These are phyloP conservation scores for Aspergillus piperis DNA, from an alignment of 2,329 filamentous ascomycete genomes.

Conservation along the genomic window DNA sequence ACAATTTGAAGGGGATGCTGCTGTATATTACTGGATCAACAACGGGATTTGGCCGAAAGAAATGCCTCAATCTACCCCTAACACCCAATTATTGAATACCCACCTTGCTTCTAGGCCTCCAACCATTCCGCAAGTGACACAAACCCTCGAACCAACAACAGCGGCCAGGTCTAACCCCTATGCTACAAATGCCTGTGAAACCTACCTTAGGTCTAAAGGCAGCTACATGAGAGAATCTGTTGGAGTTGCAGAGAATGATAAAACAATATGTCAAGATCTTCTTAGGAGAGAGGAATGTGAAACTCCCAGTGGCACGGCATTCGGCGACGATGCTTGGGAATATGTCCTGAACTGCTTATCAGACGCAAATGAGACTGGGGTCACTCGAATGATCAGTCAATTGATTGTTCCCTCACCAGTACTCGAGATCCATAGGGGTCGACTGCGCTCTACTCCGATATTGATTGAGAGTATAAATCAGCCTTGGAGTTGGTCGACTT, in stretches of 20 bases:
- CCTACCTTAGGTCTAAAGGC: too few species aligned
- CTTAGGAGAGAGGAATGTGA: background rate
- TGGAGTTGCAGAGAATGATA: background rate
- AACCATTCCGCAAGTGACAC: too few species aligned
- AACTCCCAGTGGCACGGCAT: background rate
- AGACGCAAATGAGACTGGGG: background rate
- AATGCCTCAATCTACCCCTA: too few species aligned
- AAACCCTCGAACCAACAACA: too few species aligned
- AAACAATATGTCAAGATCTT: background rate
- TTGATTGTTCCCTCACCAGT: background rate
- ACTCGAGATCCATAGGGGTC: background rate
- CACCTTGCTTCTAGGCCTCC: too few species aligned
- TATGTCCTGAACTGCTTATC: background rate
- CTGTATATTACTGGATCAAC: too few species aligned
- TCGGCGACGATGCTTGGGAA: fast-evolving
- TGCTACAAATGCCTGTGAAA: too few species aligned
- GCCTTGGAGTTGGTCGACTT: background rate
- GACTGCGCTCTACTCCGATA: background rate
- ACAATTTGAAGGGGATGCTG: too few species aligned
- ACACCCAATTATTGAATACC: too few species aligned
- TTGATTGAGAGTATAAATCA: background rate
- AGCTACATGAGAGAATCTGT: too few species aligned
- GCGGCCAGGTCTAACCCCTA: too few species aligned
- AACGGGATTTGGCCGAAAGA: too few species aligned
- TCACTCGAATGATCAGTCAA: background rate